Evolutionary conservation across 2,329 filamentous ascomycete species (phyloP), one percentile per base, ranked within the genome.

Genomic region (Rhinocladiella similis): DNA sequence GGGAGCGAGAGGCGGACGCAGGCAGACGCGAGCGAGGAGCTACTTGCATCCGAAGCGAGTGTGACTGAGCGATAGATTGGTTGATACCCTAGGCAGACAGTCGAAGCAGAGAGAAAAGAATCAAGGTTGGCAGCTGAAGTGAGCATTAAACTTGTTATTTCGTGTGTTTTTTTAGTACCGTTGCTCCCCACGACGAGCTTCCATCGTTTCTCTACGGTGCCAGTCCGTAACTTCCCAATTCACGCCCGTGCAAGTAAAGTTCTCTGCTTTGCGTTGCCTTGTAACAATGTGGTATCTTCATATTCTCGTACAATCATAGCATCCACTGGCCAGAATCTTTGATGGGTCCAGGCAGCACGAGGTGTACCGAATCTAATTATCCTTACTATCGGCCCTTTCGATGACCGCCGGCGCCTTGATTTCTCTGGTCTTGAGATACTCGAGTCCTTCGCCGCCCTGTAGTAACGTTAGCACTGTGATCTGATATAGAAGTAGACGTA

Each of bases 361-460:
- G 14, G 39, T 42, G 39, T 42, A 19, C 39, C 29, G 10, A 12
- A 9, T 12, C 29, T 29, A 36, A 10, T 53, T 42, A 18, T 46
- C 50, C 18, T 55, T 58, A 66, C 85, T 81, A 5, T 41, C 38
- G 12, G 38, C 38, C 69, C 80, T 83, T 71, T 87, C 84, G 65
- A 87, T 83, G 48, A 86, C 79, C 2, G 84, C 84, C 12, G 84
- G 84, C 16, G 84, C 83, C 70, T 82, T 84, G 72, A 87, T 79
- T 58, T 83, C 80, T 62, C 79, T 75, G 50, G 75, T 77, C 61
- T 80, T 81, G 56, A 87, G 74, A 71, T 84, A 86, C 41, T 82
- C 83, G 59, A 86, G 75, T 25, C 83, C 83, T 71, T 87, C 84
- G 54, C 84, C 84, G 50, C 79, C 81, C 82, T 85, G 9, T 25